Evolutionary conservation across 2,329 filamentous ascomycete genomes (phyloP).

Genomic region (Ophiostoma novo-ulmi): DNA sequence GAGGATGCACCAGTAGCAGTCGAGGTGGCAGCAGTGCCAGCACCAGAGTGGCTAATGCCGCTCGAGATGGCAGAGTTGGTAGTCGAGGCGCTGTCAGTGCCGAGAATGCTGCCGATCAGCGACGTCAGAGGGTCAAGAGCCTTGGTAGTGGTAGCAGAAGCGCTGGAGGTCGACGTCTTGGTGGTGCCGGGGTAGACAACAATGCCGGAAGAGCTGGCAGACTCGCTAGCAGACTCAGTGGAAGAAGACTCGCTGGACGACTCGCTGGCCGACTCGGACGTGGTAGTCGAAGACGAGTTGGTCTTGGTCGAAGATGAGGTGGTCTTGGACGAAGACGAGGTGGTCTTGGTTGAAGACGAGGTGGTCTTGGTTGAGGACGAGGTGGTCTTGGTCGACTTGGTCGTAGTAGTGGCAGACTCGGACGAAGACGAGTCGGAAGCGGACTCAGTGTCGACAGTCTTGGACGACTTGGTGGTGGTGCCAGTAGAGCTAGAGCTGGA

Average conservation of each 20-base stretch:
- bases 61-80: slow-evolving; percentile 16
- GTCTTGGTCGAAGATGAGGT: not conserved
- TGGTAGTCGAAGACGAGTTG: not conserved
- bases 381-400: slow-evolving; percentile 11
- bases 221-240: not conserved
- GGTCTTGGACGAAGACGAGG: not conserved
- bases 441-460: slow-evolving; percentile 4
- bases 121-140: not conserved
- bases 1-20: slow-evolving; percentile 18
- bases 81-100: slow-evolving; percentile 9
- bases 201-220: slow-evolving; percentile 7
- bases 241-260: not conserved
- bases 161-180: slow-evolving; percentile 5
- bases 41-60: slow-evolving; percentile 23
- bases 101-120: slow-evolving; percentile 13
- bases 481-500: not conserved
- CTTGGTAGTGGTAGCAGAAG: not conserved
- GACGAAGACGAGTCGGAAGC: slow-evolving; percentile 20
- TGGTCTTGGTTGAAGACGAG: not conserved
- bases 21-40: slow-evolving; percentile 14
- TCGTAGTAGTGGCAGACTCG: not conserved
- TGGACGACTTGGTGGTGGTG: slow-evolving; percentile 4
- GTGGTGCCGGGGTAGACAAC: slow-evolving; percentile 7
- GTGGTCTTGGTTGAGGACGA: slow-evolving; percentile 10
- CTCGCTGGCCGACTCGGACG: slow-evolving; percentile 1